These are phyloP conservation scores for Linnemannia exigua DNA, from an alignment of 192 early-diverging fungal genomes.

Conservation along the genomic window DNA sequence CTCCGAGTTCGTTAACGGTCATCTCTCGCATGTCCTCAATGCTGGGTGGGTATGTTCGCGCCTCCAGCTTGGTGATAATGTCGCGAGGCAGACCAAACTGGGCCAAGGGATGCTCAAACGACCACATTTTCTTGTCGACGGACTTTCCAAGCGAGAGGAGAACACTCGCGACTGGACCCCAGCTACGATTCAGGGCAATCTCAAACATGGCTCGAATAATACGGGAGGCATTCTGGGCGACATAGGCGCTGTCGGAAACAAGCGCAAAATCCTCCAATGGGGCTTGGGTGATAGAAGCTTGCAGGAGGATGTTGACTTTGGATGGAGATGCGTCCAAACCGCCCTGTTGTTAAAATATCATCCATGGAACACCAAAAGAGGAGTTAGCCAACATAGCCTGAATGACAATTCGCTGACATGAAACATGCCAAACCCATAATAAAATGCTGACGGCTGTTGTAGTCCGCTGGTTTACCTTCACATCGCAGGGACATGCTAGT, in stretches of 20 bases:
- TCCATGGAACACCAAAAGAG: background rate
- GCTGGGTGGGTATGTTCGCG: conserved; percentile 56
- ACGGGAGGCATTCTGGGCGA: conserved; percentile 94
- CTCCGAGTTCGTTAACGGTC: conserved; percentile 87
- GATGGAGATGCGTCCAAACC: conserved; percentile 85
- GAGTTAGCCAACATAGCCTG: conserved; percentile 6
- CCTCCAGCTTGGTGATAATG: conserved; percentile 83
- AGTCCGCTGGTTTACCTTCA: conserved; percentile 69
- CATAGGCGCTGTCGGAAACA: conserved; percentile 93
- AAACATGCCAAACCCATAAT: no score
- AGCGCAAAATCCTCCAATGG: conserved; percentile 94
- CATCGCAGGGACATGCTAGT: conserved; percentile 86
- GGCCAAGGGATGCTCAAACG: conserved; percentile 88
- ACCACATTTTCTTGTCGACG: conserved; percentile 93
- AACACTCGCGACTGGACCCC: conserved; percentile 85
- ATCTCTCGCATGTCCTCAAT: conserved; percentile 89
- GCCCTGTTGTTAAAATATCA: conserved; percentile 65
- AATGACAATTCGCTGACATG: background rate
- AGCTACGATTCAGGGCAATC: conserved; percentile 90
- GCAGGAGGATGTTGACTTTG: conserved; percentile 96
- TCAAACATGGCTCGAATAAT: conserved; percentile 97
- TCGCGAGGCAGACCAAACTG: conserved; percentile 87
- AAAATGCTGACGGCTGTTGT: background rate
- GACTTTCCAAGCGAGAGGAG: conserved; percentile 90
- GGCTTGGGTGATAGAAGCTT: conserved; percentile 85